Conservation (phyloP, 169 alveolate species). For the Toxoplasma gondii region DNA sequence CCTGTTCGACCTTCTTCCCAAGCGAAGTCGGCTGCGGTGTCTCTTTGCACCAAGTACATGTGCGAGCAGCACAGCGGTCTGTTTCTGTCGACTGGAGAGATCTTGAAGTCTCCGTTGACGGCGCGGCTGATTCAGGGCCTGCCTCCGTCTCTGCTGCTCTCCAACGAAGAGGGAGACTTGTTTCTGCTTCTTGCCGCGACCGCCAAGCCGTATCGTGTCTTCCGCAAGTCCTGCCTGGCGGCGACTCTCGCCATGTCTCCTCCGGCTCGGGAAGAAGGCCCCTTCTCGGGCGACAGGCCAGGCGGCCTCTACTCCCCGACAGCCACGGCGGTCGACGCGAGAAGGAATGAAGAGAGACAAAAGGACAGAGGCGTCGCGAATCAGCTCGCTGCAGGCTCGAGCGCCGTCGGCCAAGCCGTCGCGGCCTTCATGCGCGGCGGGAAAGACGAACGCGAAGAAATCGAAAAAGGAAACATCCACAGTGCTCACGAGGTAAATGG, state of each 20-base stretch:
- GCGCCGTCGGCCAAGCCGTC: neutral
- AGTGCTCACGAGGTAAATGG: neutral
- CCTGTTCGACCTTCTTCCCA: neutral
- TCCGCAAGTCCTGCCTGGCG: constrained; percentile 21
- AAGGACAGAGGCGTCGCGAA: neutral
- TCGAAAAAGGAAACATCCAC: neutral
- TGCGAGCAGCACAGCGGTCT: constrained; percentile 77
- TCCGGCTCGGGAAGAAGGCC: neutral
- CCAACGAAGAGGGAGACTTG: constrained; percentile 75
- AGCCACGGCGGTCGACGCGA: neutral
- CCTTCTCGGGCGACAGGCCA: neutral
- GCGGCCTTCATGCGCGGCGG: constrained; percentile 2
- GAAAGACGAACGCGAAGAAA: neutral
- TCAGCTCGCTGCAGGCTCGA: neutral
- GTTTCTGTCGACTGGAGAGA: constrained; percentile 67
- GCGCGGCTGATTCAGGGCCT: constrained; percentile 70
- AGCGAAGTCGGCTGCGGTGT: neutral
- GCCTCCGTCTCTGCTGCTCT: constrained; percentile 70
- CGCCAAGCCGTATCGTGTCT: constrained; percentile 66
- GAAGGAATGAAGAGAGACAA: neutral
- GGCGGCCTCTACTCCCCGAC: neutral
- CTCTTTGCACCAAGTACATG: constrained; percentile 54
- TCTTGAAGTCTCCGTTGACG: constrained; percentile 67
- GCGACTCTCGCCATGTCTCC: neutral
- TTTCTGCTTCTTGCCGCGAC: constrained; percentile 72